Base-by-base conservation (phyloP, 2,329 filamentous ascomycete genomes). In the Bipolaris bicolor region DNA sequence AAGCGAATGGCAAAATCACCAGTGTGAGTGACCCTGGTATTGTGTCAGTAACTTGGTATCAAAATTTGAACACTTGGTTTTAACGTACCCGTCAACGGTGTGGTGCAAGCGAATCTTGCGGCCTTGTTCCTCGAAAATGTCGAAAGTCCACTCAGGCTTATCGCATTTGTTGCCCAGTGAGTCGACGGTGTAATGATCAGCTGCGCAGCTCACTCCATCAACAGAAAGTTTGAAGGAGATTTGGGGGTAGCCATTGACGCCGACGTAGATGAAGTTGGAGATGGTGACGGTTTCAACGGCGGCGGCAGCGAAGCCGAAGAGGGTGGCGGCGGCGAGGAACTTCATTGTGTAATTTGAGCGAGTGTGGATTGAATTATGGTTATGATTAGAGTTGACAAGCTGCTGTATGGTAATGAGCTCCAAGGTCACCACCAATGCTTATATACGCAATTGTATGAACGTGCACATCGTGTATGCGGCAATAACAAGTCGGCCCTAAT, bases 211-310 rank as follows among this genome's bases (percentile, higher is more conserved):
- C 15, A 52, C 29, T 18, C 26, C 40, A 13, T 33, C 10, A n/a
- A 18, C 20, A 16, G 44, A 29, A 7, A 24, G n/a, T 18, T 34
- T 7, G 31, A 52, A 44, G 18, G 29, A 15, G 26, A 52, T 13
- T 3, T 24, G 20, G 18, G 45, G 45, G 45, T 48, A 48, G 45
- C 49, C 49, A 33, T 52, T 44, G 20, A 36, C 31, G 29, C 24
- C 18, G 40, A 34, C 34, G 49, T 44, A 44, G n/a, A 16, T 2
- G 26, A 43, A 33, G 26, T 29, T 10, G 26, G 26, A 29, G 26
- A 29, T 29, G 3, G 26, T 29, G 26, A 29, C 26, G 9, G 26
- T 29, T 7, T 29, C 26, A 10, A 29, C 26, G 26, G 26, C 26
- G 9, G 26, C 26, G 26, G 26, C 26, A 29, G 26, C 26, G 9